Conservation (phyloP, 768 basidiomycete species). For the Lentinula sp. region DNA sequence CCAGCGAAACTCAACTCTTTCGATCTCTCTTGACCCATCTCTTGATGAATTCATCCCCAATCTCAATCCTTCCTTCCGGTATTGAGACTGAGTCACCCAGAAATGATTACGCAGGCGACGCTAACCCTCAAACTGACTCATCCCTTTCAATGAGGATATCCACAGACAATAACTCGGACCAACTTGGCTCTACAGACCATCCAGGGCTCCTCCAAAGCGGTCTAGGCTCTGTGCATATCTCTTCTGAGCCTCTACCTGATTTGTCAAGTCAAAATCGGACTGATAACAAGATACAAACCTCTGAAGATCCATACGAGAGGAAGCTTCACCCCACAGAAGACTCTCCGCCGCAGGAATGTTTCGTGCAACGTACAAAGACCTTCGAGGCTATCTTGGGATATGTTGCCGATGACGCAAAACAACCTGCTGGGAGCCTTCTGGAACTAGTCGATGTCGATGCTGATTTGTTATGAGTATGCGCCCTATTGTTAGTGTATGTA, state of each 20-base stretch:
- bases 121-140: background rate
- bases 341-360: slow-evolving; percentile 39
- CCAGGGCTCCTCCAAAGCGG: background rate
- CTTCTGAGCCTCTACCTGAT: background rate
- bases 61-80: slow-evolving; percentile 7
- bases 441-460: slow-evolving; percentile 44
- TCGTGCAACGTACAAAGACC: slow-evolving; percentile 59
- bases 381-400: slow-evolving; percentile 66
- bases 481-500: too few relatives aligned
- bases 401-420: slow-evolving; percentile 56
- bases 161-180: background rate
- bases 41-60: slow-evolving; percentile 32
- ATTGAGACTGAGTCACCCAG: background rate
- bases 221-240: background rate
- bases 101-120: background rate
- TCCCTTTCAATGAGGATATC: background rate
- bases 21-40: slow-evolving; percentile 63
- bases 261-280: background rate
- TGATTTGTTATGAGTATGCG: background rate
- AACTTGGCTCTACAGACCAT: background rate
- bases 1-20: slow-evolving; percentile 56
- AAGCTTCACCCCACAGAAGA: slow-evolving; percentile 13
- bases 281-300: slow-evolving; percentile 11
- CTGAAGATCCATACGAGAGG: slow-evolving; percentile 20
- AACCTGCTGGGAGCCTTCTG: slow-evolving; percentile 59